A percentile compares a stretch with the other conserved stretches of the same genome.
Evolutionary conservation across 768 basidiomycete species (phyloP).

Genomic region (Asterophora parasitica): DNA sequence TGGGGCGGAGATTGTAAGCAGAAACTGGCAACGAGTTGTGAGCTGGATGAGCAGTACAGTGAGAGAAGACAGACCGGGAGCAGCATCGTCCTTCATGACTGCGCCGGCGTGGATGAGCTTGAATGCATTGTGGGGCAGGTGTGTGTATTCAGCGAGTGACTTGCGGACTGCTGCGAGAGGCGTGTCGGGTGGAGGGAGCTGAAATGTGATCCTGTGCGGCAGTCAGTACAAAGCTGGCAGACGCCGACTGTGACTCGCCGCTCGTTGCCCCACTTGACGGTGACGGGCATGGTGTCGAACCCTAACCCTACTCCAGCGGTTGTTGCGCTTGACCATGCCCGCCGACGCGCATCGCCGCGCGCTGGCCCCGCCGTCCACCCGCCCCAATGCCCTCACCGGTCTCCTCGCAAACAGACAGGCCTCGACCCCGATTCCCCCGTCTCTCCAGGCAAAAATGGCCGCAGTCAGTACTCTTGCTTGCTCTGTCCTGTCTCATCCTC

Average conservation of each 20-base stretch:
- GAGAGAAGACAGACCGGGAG: slow-evolving; percentile 45
- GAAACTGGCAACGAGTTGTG: slow-evolving; percentile 50
- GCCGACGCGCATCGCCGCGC: slow-evolving; percentile 17
- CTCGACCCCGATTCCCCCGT: slow-evolving; percentile 77
- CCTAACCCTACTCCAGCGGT: no score
- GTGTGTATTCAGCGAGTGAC: slow-evolving; percentile 69
- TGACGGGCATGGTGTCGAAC: slow-evolving; percentile 31
- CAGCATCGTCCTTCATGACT: slow-evolving; percentile 79
- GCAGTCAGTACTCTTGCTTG: slow-evolving; percentile 44
- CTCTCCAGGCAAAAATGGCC: slow-evolving; percentile 91
- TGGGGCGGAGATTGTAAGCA: slow-evolving; percentile 65
- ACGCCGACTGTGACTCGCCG: slow-evolving; percentile 17
- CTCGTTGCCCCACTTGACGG: slow-evolving; percentile 43
- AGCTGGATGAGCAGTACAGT: slow-evolving; percentile 7
- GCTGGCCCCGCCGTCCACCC: slow-evolving; percentile 18
- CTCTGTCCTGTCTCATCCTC: neutral
- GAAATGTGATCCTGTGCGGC: slow-evolving; percentile 31
- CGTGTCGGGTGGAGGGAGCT: slow-evolving; percentile 55
- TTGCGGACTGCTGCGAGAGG: slow-evolving; percentile 54
- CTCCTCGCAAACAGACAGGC: slow-evolving; percentile 39
- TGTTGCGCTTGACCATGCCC: slow-evolving; percentile 16
- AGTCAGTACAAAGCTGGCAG: neutral
- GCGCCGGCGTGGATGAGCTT: slow-evolving; percentile 90
- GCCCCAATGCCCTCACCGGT: slow-evolving; percentile 28
- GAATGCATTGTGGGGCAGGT: slow-evolving; percentile 64